phyloP scores from a whole-genome alignment of 352 stramenopile species.

The Phytophthora capsici region DNA sequence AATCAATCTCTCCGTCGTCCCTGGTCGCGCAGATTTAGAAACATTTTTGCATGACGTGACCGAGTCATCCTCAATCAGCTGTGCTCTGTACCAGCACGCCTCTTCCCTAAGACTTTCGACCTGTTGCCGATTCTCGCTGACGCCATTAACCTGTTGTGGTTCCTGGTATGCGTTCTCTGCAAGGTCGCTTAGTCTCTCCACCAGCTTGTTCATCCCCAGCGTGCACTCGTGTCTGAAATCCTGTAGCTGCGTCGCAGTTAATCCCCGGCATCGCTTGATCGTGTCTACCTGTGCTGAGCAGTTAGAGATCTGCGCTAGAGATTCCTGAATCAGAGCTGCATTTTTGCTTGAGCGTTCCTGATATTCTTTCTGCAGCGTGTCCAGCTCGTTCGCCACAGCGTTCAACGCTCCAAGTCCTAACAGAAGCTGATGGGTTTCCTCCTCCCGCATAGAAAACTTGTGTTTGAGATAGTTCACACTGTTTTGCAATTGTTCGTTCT shows the following conservation, averaged over 20 bases:
- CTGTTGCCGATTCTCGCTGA: conserved; percentile 28
- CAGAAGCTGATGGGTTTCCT: conserved; percentile 47
- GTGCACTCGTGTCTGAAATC: conserved; percentile 51
- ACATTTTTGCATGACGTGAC: conserved; percentile 4
- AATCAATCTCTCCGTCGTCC: conserved; percentile 49
- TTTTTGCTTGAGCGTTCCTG: conserved; percentile 53
- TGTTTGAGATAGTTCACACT: conserved; percentile 51
- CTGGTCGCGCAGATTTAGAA: conserved; percentile 9
- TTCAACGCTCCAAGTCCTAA: conserved; percentile 43
- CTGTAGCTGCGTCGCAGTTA: conserved; percentile 49
- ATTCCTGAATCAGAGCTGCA: conserved; percentile 55
- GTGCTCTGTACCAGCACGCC: conserved; percentile 24
- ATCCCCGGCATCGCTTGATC: conserved; percentile 39
- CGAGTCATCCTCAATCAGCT: conserved; percentile 11
- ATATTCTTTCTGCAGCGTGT: conserved; percentile 53
- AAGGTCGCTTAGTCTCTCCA: conserved; percentile 49
- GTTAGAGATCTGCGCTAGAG: conserved; percentile 54
- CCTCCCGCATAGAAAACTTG: conserved; percentile 41
- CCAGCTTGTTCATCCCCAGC: conserved; percentile 51
- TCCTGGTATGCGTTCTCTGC: conserved; percentile 25
- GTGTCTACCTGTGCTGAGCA: conserved; percentile 59
- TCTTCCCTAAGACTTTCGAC: conserved; percentile 37
- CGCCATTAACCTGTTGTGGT: conserved; percentile 7
- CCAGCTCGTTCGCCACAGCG: conserved; percentile 48
- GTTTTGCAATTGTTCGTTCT: conserved; percentile 49